These are phyloP conservation scores for Byssoonygena ceratinophila DNA, from an alignment of 2,329 filamentous ascomycete genomes.

Conservation along the genomic window DNA sequence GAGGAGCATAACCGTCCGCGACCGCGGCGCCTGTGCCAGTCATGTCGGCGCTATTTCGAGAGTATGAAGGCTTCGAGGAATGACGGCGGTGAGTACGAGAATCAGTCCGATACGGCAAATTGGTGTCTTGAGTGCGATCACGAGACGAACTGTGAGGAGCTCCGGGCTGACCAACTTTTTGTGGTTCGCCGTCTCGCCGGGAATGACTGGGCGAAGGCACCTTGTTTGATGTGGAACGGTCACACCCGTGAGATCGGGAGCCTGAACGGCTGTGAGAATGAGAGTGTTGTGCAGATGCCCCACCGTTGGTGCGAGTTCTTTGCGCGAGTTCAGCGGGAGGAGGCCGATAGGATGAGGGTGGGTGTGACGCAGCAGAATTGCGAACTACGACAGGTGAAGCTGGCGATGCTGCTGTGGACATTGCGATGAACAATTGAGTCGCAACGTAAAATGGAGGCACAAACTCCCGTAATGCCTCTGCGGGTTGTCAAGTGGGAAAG, in stretches of 20 bases:
- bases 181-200: conserved; percentile 63
- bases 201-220: conserved; percentile 43
- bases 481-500: background rate
- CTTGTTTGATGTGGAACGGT: conserved; percentile 39
- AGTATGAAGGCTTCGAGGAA: conserved; percentile 33
- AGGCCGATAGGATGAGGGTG: conserved; percentile 35
- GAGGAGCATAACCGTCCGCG: conserved; percentile 45
- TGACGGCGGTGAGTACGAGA: conserved; percentile 37
- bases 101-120: conserved; percentile 44
- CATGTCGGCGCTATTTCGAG: conserved; percentile 38
- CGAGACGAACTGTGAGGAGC: conserved; percentile 55
- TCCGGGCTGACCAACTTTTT: conserved; percentile 51
- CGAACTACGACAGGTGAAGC: conserved; percentile 40
- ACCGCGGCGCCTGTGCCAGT: conserved; percentile 40
- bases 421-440: conserved; percentile 18
- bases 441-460: background rate
- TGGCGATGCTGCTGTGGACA: conserved; percentile 40
- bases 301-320: conserved; percentile 38
- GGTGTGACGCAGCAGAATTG: conserved; percentile 41
- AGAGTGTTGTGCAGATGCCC: conserved; percentile 32
- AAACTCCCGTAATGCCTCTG: background rate
- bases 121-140: conserved; percentile 43
- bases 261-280: conserved; percentile 26
- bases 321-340: conserved; percentile 36
- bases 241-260: conserved; percentile 35